These are phyloP conservation scores for Dipodascopsis tothii DNA, from an alignment of 805 yeast genomes.

Conservation along the genomic window DNA sequence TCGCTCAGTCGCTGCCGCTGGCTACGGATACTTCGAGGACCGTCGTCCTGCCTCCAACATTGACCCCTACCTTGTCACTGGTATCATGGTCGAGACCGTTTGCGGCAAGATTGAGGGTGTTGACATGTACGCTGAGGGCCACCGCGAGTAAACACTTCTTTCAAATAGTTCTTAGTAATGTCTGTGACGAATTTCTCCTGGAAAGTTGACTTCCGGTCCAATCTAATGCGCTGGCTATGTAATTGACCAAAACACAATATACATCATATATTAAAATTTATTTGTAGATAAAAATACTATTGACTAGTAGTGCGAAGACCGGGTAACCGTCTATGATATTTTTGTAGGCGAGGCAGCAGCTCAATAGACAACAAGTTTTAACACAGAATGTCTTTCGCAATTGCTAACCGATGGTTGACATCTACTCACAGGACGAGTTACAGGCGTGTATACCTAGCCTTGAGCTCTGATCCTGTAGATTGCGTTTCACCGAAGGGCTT, in stretches of 20 bases:
- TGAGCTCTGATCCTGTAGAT: background rate
- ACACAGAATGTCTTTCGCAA: background rate
- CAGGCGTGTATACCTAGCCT: background rate
- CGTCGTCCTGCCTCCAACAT: conserved; percentile 99
- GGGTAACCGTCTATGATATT: background rate
- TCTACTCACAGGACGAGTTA: background rate
- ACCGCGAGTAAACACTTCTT: conserved; percentile 16
- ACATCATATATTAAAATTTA: background rate
- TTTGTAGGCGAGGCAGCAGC: background rate
- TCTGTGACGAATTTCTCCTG: no score
- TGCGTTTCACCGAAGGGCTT: background rate
- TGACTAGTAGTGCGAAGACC: background rate
- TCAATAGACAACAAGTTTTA: background rate
- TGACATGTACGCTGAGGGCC: conserved; percentile 23
- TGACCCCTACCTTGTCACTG: conserved; percentile 97
- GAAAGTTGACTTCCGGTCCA: no score
- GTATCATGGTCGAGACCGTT: conserved; percentile 94
- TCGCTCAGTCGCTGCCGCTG: conserved; percentile 96
- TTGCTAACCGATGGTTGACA: background rate
- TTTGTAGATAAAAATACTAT: background rate
- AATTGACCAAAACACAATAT: background rate
- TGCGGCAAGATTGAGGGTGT: conserved; percentile 21
- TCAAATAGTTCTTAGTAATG: no score
- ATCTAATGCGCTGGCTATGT: no score
- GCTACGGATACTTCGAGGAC: conserved; percentile 97